Conservation (phyloP, 768 basidiomycete species). For the Lactarius psammicola region DNA sequence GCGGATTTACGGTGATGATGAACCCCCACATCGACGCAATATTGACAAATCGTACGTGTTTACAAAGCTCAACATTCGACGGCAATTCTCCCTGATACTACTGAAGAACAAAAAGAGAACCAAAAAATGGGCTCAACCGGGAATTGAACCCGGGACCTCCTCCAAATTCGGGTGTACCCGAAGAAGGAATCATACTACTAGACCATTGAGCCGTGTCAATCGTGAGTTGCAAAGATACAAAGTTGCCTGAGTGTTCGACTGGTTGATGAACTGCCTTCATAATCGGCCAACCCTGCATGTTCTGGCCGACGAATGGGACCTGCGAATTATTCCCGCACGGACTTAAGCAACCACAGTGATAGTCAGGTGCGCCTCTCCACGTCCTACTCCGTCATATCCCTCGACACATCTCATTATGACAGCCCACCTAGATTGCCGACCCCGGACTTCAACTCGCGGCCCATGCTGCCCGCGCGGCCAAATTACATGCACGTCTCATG, state of each 20-base stretch:
- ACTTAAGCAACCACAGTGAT: constrained; percentile 10
- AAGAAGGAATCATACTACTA: constrained; percentile 40
- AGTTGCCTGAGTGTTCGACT: background rate
- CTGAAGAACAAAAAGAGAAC: background rate
- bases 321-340: background rate
- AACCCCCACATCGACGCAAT: background rate
- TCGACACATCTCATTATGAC: constrained; percentile 21
- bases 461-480: constrained; percentile 41
- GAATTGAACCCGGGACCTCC: constrained; percentile 45
- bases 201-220: constrained; percentile 34
- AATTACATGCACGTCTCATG: constrained; percentile 47
- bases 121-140: constrained; percentile 38
- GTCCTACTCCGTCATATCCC: constrained; percentile 2
- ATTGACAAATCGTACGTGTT: background rate
- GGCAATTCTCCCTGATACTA: background rate
- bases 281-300: background rate
- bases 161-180: constrained; percentile 33
- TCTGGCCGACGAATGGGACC: constrained; percentile 17
- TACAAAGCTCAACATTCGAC: background rate
- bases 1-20: background rate
- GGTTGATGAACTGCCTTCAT: background rate
- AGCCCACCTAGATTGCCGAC: constrained; percentile 28
- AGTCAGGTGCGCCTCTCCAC: constrained; percentile 17
- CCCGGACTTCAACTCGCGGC: constrained; percentile 39
- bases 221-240: background rate